Percentiles rank a stretch among this genome's conserved stretches.
phyloP scores from a whole-genome alignment of 495 filamentous ascomycete genomes.

The Hypoxylon intermedium region DNA sequence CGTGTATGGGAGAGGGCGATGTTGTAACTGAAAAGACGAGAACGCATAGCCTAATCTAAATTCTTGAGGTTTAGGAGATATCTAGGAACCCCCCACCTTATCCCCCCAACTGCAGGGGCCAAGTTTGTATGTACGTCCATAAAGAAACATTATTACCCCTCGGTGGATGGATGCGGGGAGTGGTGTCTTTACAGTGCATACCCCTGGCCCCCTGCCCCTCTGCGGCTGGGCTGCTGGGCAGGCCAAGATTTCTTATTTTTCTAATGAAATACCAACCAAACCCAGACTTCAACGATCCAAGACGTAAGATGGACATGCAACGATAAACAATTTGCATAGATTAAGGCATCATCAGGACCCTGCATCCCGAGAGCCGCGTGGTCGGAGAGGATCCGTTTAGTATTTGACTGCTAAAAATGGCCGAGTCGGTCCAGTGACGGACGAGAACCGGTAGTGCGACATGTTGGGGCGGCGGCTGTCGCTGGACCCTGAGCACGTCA shows the following conservation, averaged over 20 bases:
- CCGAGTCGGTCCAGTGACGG: slow-evolving; percentile 15
- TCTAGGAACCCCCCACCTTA: too few relatives aligned
- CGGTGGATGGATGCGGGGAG: neutral
- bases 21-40: neutral
- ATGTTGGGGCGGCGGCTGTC: slow-evolving; percentile 23
- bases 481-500: slow-evolving; percentile 53
- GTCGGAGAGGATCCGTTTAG: neutral
- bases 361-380: slow-evolving; percentile 32
- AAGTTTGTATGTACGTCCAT: neutral
- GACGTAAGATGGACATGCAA: too few relatives aligned
- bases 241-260: too few relatives aligned
- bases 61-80: neutral
- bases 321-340: neutral
- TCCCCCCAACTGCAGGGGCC: too few relatives aligned
- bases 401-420: neutral
- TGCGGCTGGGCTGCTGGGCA: too few relatives aligned
- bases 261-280: too few relatives aligned
- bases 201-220: too few relatives aligned
- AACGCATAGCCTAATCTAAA: neutral
- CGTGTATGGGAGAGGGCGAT: neutral
- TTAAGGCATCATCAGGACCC: slow-evolving; percentile 34
- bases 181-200: too few relatives aligned
- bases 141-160: neutral
- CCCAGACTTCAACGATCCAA: too few relatives aligned
- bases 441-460: slow-evolving; percentile 30